phyloP scores from a whole-genome alignment of 31 red algal species.

The Asparagopsis taxiformis region DNA sequence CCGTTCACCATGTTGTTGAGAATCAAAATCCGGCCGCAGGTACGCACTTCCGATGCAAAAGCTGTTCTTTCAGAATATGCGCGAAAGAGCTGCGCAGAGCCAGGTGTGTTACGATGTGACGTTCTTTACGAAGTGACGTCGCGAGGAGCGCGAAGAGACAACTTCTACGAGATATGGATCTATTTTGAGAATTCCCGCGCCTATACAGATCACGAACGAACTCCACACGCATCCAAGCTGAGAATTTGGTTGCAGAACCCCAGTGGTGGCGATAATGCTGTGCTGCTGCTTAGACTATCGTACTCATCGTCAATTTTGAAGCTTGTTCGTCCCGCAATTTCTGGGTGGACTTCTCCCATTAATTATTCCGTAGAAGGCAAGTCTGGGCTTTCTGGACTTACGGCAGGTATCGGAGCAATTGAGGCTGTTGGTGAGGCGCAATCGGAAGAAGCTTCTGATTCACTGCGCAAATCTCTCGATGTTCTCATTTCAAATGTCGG shows the following conservation, averaged over 20 bases:
- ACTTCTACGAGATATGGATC: constrained; percentile 63
- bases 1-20: constrained; percentile 21
- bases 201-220: constrained; percentile 52
- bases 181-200: constrained; percentile 30
- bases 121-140: constrained; percentile 50
- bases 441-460: constrained; percentile 8
- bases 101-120: constrained; percentile 63
- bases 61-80: constrained; percentile 62
- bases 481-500: constrained; percentile 53
- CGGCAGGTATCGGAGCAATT: neutral
- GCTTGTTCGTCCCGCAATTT: constrained; percentile 12
- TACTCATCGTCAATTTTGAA: constrained; percentile 15
- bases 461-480: constrained; percentile 31
- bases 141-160: constrained; percentile 21
- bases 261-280: constrained; percentile 33
- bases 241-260: constrained; percentile 38
- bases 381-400: neutral
- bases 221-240: constrained; percentile 53
- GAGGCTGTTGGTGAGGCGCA: neutral
- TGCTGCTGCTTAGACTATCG: constrained; percentile 40
- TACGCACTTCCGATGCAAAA: constrained; percentile 18
- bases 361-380: constrained; percentile 14
- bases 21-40: constrained; percentile 15
- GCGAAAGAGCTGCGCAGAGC: constrained; percentile 44
- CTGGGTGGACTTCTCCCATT: constrained; percentile 28